A percentile compares a stretch with the other conserved stretches of the same genome.
Conservation (phyloP, 2,329 filamentous ascomycete species). For the Fusarium sp. region DNA sequence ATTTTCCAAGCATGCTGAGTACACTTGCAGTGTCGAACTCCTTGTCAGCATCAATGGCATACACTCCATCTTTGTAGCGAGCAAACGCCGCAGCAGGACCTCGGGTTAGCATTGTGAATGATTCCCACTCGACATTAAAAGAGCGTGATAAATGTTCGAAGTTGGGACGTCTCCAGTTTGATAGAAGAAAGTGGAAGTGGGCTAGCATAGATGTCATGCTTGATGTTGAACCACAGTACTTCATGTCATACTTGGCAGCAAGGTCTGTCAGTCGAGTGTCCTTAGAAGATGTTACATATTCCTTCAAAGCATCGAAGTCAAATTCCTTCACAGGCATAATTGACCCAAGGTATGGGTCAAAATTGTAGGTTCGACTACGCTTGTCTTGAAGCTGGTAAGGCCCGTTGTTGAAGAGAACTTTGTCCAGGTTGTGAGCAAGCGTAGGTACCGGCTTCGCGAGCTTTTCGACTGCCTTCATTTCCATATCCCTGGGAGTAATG, state of each 20-base stretch:
- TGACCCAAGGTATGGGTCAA: slow-evolving; percentile 90
- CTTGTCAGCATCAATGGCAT: slow-evolving; percentile 97
- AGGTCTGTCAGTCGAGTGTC: slow-evolving; percentile 79
- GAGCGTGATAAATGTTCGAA: slow-evolving; percentile 73
- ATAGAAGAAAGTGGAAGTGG: slow-evolving; percentile 94
- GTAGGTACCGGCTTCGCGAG: slow-evolving; percentile 63
- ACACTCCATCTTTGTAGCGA: slow-evolving; percentile 83
- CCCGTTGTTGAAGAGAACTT: slow-evolving; percentile 95
- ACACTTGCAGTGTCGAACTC: slow-evolving; percentile 87
- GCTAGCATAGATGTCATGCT: slow-evolving; percentile 91
- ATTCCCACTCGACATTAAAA: slow-evolving; percentile 71
- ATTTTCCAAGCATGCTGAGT: slow-evolving; percentile 91
- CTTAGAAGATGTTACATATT: slow-evolving; percentile 92
- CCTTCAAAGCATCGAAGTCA: slow-evolving; percentile 86
- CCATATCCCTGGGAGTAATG: slow-evolving; percentile 45
- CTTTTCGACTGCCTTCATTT: slow-evolving; percentile 51
- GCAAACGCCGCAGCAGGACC: slow-evolving; percentile 85
- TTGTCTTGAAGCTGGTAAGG: slow-evolving; percentile 93
- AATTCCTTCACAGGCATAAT: slow-evolving; percentile 97
- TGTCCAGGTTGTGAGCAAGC: slow-evolving; percentile 81
- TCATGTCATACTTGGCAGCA: slow-evolving; percentile 75
- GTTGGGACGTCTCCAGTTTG: slow-evolving; percentile 82
- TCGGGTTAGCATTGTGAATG: slow-evolving; percentile 79
- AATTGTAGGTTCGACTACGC: slow-evolving; percentile 91
- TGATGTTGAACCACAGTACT: slow-evolving; percentile 94